A percentile compares a stretch with the other conserved stretches of the same genome.
Conservation (phyloP, 2,329 filamentous ascomycete genomes). For the Bipolaris gigantea region DNA sequence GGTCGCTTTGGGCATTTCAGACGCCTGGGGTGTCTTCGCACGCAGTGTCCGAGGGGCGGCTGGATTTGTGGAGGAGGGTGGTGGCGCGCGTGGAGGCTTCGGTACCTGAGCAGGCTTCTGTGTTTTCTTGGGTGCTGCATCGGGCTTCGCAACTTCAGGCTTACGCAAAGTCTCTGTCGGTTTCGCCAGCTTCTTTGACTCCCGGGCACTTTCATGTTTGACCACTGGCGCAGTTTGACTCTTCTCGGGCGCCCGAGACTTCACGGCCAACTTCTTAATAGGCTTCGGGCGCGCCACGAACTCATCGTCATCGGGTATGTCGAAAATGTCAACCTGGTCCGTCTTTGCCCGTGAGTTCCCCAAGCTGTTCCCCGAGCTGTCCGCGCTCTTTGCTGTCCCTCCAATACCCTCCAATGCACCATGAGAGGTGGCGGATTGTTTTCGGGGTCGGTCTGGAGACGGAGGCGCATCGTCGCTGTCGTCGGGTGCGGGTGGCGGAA, state of each 20-base stretch:
- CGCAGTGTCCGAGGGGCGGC: conserved; percentile 4
- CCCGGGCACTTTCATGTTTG: conserved; percentile 6
- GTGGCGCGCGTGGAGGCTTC: conserved; percentile 5
- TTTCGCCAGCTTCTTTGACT: conserved; percentile 5
- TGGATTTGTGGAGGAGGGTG: not conserved
- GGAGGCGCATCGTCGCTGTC: conserved; percentile 27
- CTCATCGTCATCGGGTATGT: conserved; percentile 48
- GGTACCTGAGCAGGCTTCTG: conserved; percentile 7
- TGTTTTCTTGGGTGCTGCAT: conserved; percentile 7
- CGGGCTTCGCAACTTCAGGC: conserved; percentile 7
- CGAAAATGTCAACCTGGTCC: conserved; percentile 41
- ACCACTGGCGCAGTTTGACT: conserved; percentile 13
- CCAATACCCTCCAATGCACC: conserved; percentile 14
- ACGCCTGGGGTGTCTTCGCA: conserved; percentile 17
- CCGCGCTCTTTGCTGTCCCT: conserved; percentile 6
- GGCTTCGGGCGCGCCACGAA: conserved; percentile 13
- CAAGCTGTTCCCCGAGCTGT: not conserved
- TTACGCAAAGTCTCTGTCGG: conserved; percentile 15
- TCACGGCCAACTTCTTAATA: conserved; percentile 20
- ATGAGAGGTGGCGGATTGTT: conserved; percentile 15
- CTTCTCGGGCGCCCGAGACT: conserved; percentile 14
- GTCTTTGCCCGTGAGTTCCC: conserved; percentile 11
- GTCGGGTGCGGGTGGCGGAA: conserved; percentile 18
- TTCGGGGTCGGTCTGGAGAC: conserved; percentile 41
- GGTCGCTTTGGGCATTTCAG: conserved; percentile 4